Percentiles rank a stretch among this genome's conserved stretches.
phyloP scores from a whole-genome alignment of 2,329 filamentous ascomycete genomes.

The Pseudogymnoascus sp. region DNA sequence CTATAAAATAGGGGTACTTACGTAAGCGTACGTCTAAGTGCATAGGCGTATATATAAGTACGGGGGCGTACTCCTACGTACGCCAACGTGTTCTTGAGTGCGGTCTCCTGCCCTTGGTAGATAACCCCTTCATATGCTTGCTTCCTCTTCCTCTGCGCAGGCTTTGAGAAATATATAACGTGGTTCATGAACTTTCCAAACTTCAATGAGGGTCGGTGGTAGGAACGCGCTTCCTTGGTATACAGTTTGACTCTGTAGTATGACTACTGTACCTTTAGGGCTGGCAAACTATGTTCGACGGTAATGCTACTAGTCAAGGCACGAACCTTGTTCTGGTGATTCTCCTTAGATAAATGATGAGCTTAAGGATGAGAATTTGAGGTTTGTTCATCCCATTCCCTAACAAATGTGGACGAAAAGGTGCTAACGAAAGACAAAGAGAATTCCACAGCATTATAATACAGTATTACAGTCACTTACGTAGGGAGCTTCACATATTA shows the following conservation, averaged over 20 bases:
- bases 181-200: conserved; percentile 61
- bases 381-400: conserved; percentile 23
- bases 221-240: conserved; percentile 64
- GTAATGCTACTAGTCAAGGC: conserved; percentile 83
- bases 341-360: conserved; percentile 67
- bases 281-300: conserved; percentile 92
- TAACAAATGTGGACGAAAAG: not conserved
- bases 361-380: conserved; percentile 47
- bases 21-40: no score
- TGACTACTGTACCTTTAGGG: conserved; percentile 83
- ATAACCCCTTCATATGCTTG: conserved; percentile 71
- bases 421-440: no score
- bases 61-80: no score
- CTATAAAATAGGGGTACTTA: no score
- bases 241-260: conserved; percentile 87
- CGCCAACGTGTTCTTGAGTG: no score
- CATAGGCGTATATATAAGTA: no score
- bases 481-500: no score
- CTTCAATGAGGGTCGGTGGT: conserved; percentile 71
- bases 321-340: conserved; percentile 91
- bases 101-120: no score
- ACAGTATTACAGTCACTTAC: no score
- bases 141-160: conserved; percentile 70
- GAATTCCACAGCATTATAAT: no score
- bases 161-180: conserved; percentile 63